phyloP scores from a whole-genome alignment of 1,139 yeast species.

The Pichia norvegensis region DNA sequence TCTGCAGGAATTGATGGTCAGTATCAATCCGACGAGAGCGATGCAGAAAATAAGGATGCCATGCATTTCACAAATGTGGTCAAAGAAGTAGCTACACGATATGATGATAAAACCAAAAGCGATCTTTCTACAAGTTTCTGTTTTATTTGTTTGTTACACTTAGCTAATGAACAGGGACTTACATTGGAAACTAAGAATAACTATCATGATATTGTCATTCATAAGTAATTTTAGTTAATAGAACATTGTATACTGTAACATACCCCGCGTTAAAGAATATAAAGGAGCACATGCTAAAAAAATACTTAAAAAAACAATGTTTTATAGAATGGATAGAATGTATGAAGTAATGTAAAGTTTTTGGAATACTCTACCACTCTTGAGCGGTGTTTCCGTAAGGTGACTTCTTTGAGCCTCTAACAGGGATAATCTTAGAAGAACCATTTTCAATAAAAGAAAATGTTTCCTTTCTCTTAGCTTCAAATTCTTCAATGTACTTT shows the following conservation, averaged over 20 bases:
- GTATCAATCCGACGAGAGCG: not conserved
- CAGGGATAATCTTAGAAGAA: slow-evolving; percentile 52
- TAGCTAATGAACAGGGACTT: slow-evolving; percentile 49
- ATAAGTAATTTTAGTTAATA: slow-evolving; percentile 9
- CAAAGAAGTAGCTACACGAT: slow-evolving; percentile 36
- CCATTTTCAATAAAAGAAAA: slow-evolving; percentile 93
- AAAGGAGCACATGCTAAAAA: not conserved
- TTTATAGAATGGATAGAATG: not conserved
- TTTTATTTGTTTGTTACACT: slow-evolving; percentile 47
- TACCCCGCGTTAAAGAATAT: not conserved
- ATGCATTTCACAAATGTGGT: slow-evolving; percentile 30
- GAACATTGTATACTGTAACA: not conserved
- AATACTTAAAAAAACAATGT: not conserved
- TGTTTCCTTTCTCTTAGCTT: slow-evolving; percentile 62
- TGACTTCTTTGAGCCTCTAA: slow-evolving; percentile 62
- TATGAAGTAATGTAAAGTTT: not conserved
- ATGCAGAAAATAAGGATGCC: not conserved
- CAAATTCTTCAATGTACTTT: slow-evolving; percentile 63
- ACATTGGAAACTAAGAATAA: slow-evolving; percentile 34
- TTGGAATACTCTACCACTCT: slow-evolving; percentile 50
- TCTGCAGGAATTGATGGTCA: slow-evolving; percentile 4
- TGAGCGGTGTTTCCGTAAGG: slow-evolving; percentile 63
- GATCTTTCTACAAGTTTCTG: slow-evolving; percentile 51
- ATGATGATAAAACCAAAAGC: slow-evolving; percentile 34
- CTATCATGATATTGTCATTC: slow-evolving; percentile 40